Base-by-base conservation (phyloP, 169 alveolate genomes). In the Cystoisospora suis region DNA sequence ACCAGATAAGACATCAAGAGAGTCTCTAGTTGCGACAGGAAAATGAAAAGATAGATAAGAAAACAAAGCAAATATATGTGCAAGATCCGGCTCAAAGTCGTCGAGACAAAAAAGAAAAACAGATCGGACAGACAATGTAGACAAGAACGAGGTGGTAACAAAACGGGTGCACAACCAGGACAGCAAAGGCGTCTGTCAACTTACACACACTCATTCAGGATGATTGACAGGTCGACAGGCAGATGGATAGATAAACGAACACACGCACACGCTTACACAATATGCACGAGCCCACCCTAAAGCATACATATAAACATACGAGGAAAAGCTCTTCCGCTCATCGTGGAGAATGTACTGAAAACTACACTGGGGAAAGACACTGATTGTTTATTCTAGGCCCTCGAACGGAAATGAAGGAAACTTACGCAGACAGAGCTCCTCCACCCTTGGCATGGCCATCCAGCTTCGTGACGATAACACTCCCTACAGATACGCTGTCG, bases 381-480 rank as follows among this genome's bases (percentile, higher is more conserved):
- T n/a, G n/a, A n/a, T n/a, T n/a, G n/a, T n/a, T n/a, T n/a, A n/a
- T n/a, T n/a, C n/a, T n/a, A n/a, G n/a, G n/a, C n/a, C n/a, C n/a
- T n/a, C n/a, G n/a, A n/a, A n/a, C n/a, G n/a, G n/a, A n/a, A n/a
- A n/a, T n/a, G n/a, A n/a, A n/a, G n/a, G n/a, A n/a, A n/a, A 45
- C 93, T 5, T 81, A 90, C 91, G 99, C 99, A 3, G 99, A 98
- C 27, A 99, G 95, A 0, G 99, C 99, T 23, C 99, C 99, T n/a
- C 99, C 99, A n/a, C 99, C 99, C 94, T 98, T 98, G 1, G 99
- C 99, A 87, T 99, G 99, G 53, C 99, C 99, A 94, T 99, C 99
- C n/a, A 99, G 95, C 93, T 99, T 99, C 34, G 99, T 99, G 89
- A 99, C 96, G 92, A 99, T 98, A 23, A 99, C 99, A 90, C 99